Conservation (phyloP, 495 filamentous ascomycete species). For the Talaromyces thailandensis region DNA sequence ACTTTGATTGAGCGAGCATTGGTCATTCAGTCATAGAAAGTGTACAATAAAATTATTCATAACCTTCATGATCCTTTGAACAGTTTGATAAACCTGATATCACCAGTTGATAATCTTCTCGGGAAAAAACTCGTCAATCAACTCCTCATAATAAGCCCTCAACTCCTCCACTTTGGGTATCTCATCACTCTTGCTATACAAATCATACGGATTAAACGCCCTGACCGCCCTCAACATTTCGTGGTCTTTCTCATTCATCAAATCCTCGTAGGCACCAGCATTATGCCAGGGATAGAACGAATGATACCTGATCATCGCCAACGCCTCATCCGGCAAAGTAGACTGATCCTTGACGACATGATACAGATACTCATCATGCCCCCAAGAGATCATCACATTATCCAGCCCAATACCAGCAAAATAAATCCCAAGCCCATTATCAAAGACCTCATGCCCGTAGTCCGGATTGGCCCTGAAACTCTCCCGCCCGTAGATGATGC, state of each 20-base stretch:
- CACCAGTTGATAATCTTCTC: slow-evolving; percentile 71
- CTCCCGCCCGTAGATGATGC: slow-evolving; percentile 66
- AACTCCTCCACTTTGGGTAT: slow-evolving; percentile 59
- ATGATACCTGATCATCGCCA: slow-evolving; percentile 88
- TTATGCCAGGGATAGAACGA: slow-evolving; percentile 87
- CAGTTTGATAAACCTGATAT: background rate
- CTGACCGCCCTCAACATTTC: slow-evolving; percentile 69
- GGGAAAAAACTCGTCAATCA: slow-evolving; percentile 82
- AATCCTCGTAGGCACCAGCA: slow-evolving; percentile 63
- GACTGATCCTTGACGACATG: slow-evolving; percentile 73
- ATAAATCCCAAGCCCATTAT: slow-evolving; percentile 71
- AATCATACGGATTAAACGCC: slow-evolving; percentile 85
- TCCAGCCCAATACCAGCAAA: slow-evolving; percentile 65
- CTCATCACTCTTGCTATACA: slow-evolving; percentile 87
- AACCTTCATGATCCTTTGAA: background rate
- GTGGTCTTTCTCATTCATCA: slow-evolving; percentile 76
- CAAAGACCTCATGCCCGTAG: slow-evolving; percentile 52
- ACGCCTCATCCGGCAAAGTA: slow-evolving; percentile 64
- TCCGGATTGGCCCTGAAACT: slow-evolving; percentile 70
- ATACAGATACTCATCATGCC: slow-evolving; percentile 88
- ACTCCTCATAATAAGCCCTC: slow-evolving; percentile 71
- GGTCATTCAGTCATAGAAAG: background rate
- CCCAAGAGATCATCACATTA: slow-evolving; percentile 83
- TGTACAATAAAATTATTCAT: background rate
- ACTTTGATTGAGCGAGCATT: background rate